Evolutionary conservation across 2,329 filamentous ascomycete species (phyloP).

Genomic region (Uncinocarpus reesii): DNA sequence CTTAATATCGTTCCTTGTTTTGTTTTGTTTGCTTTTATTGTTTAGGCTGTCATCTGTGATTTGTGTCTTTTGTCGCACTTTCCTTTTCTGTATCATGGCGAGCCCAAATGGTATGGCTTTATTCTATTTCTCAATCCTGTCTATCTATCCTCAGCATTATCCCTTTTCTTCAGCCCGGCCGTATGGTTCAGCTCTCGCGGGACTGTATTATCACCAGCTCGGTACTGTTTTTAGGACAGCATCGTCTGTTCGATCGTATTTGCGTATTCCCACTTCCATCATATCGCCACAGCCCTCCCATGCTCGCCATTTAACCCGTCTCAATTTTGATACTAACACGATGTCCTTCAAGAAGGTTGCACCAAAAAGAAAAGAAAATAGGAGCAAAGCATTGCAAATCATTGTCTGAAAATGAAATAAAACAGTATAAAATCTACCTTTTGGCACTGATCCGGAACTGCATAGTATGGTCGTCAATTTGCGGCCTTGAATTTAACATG

Average conservation of each 20-base stretch:
- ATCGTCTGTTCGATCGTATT: background rate
- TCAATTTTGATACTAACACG: too few species aligned
- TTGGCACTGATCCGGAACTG: too few species aligned
- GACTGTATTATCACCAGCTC: background rate
- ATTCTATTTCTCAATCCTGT: background rate
- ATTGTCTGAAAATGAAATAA: too few species aligned
- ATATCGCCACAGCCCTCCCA: too few species aligned
- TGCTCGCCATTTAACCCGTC: too few species aligned
- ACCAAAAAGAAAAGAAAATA: too few species aligned
- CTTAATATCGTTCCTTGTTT: background rate
- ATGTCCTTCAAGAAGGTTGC: too few species aligned
- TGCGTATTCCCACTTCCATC: background rate
- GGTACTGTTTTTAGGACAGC: background rate
- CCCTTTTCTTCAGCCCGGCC: background rate
- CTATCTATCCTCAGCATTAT: background rate
- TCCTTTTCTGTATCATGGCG: background rate
- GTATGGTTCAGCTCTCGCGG: background rate
- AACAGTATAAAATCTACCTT: too few species aligned
- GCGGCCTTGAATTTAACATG: conserved; percentile 32
- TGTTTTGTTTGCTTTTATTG: background rate
- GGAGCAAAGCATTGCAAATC: too few species aligned
- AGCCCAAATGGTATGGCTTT: conserved; percentile 3
- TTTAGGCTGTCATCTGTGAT: background rate
- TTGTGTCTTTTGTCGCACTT: background rate
- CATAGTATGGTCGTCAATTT: conserved; percentile 12